Conservation (phyloP, 306 rosid genomes). For the Ochetophila trinervis region DNA sequence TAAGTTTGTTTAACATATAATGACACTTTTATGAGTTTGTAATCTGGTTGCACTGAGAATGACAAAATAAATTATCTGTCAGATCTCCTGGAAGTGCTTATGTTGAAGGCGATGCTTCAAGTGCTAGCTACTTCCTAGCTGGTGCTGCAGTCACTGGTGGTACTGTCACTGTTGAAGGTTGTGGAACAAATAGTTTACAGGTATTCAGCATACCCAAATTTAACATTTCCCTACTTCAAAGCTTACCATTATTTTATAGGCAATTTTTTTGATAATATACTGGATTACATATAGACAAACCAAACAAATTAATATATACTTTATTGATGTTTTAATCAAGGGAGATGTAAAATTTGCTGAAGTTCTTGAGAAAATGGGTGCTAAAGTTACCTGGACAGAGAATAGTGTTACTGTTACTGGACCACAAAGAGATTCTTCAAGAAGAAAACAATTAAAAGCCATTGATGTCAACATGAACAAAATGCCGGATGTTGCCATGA, state of each 20-base stretch:
- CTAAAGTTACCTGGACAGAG: constrained; percentile 93
- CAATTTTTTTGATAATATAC: neutral
- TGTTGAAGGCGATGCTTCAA: constrained; percentile 99
- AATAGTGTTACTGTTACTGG: constrained; percentile 86
- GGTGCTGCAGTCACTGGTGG: constrained; percentile 99
- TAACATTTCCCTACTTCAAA: neutral
- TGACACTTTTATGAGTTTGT: constrained; percentile 8
- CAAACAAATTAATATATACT: constrained; percentile 8
- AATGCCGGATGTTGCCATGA: constrained; percentile 99
- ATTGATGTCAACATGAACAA: constrained; percentile 97
- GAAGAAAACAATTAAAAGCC: constrained; percentile 60
- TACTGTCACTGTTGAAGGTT: constrained; percentile 91
- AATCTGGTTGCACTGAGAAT: constrained; percentile 14
- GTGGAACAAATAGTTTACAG: constrained; percentile 99
- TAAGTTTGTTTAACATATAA: constrained; percentile 43
- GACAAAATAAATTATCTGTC: constrained; percentile 20
- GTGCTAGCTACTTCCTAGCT: constrained; percentile 99
- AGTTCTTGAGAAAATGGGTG: constrained; percentile 99
- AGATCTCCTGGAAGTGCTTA: constrained; percentile 94
- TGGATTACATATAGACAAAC: neutral
- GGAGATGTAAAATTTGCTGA: constrained; percentile 97
- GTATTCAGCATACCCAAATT: constrained; percentile 33
- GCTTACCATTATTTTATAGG: neutral
- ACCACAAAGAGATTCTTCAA: constrained; percentile 61
- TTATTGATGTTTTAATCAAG: constrained; percentile 36